Evolutionary conservation across 2,329 filamentous ascomycete genomes (phyloP).

Genomic region (Colletotrichum theobromicola): DNA sequence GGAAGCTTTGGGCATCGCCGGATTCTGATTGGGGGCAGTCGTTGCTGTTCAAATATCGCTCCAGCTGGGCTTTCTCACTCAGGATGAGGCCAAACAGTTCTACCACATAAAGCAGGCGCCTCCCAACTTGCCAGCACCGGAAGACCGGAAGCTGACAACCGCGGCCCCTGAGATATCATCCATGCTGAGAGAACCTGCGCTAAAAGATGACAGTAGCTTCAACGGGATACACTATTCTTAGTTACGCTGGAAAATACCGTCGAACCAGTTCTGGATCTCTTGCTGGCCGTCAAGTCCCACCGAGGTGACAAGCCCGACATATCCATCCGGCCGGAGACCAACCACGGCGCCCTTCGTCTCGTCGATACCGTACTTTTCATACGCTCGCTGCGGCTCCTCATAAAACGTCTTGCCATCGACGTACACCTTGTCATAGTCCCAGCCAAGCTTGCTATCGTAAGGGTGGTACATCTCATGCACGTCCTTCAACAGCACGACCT

Average conservation of each 20-base stretch:
- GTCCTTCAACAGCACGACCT: constrained; percentile 53
- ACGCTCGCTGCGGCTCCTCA: constrained; percentile 54
- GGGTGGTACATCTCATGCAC: constrained; percentile 40
- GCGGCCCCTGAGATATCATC: not conserved
- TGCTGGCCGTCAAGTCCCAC: not conserved
- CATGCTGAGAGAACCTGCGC: not conserved
- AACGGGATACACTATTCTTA: not conserved
- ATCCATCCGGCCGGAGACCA: constrained; percentile 11
- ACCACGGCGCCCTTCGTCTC: not conserved
- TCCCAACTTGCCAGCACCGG: not conserved
- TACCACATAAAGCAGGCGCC: not conserved
- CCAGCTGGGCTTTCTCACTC: not conserved
- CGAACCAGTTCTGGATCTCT: constrained; percentile 11
- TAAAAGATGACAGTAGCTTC: not conserved
- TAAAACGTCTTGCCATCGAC: constrained; percentile 59
- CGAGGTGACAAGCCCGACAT: constrained; percentile 8
- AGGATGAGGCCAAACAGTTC: not conserved
- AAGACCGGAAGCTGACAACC: not conserved
- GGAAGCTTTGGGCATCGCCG: not conserved
- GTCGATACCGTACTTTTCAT: constrained; percentile 65
- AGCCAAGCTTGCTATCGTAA: constrained; percentile 41
- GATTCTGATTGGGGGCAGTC: not conserved
- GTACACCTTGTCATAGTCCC: constrained; percentile 63
- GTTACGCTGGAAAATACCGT: not conserved
- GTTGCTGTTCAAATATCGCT: not conserved